Evolutionary conservation across 73 alveolate genomes (phyloP).

Genomic region (Tetrahymena borealis): DNA sequence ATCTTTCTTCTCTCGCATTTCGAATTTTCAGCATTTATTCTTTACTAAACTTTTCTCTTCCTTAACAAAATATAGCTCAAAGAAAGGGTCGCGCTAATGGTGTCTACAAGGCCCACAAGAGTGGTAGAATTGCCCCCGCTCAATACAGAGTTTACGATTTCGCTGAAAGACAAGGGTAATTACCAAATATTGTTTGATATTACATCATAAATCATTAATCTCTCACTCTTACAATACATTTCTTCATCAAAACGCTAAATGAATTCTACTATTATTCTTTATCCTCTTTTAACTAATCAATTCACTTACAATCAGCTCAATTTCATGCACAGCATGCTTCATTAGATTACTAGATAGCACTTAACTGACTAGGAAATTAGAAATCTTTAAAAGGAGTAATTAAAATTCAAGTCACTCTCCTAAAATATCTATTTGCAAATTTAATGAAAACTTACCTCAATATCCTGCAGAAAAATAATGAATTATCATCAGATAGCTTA

Average conservation of each 20-base stretch:
- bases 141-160: slow-evolving; percentile 43
- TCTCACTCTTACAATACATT: not conserved
- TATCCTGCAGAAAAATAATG: too few species aligned
- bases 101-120: slow-evolving; percentile 38
- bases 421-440: too few species aligned
- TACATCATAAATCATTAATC: not conserved
- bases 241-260: not conserved
- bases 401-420: too few species aligned
- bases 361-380: too few species aligned
- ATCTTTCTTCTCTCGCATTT: not conserved
- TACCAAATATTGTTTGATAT: not conserved
- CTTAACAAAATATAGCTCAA: slow-evolving; percentile 5
- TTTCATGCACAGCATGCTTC: too few species aligned
- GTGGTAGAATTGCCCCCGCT: slow-evolving; percentile 40
- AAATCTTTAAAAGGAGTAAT: too few species aligned
- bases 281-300: not conserved
- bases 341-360: too few species aligned
- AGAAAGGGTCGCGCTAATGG: slow-evolving; percentile 49
- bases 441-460: too few species aligned
- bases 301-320: too few species aligned
- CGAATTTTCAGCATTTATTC: not conserved
- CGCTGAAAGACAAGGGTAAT: slow-evolving; percentile 46
- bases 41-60: not conserved
- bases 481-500: too few species aligned
- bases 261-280: not conserved